These are phyloP conservation scores for Oryza longistaminata DNA, from an alignment of 176 grass and related monocot genomes.

Conservation along the genomic window DNA sequence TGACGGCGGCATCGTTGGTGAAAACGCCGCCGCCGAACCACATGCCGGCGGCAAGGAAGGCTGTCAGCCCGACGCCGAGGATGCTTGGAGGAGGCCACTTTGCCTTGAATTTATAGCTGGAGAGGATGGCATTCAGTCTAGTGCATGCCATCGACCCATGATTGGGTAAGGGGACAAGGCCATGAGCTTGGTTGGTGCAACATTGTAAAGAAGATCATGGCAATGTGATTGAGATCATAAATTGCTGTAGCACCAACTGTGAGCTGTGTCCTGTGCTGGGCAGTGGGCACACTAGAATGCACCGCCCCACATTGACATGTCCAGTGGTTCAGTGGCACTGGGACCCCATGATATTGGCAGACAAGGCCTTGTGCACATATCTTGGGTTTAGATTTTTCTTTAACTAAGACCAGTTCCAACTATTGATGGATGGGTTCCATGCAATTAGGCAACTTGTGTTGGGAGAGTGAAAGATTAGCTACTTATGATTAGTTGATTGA, in stretches of 20 bases:
- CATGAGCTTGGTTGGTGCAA: constrained; percentile 24
- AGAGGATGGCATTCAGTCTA: neutral
- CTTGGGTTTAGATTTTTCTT: neutral
- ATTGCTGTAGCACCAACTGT: constrained; percentile 20
- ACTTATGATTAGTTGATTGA: neutral
- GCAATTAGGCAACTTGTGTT: neutral
- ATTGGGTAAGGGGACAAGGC: constrained; percentile 35
- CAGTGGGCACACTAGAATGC: neutral
- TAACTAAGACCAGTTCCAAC: neutral
- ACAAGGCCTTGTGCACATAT: neutral
- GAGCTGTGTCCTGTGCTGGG: neutral
- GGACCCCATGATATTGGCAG: constrained; percentile 12
- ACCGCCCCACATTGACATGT: neutral
- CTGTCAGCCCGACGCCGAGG: too few relatives aligned
- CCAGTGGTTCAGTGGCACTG: neutral
- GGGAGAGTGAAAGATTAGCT: neutral
- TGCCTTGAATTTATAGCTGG: constrained; percentile 4
- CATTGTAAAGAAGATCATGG: neutral
- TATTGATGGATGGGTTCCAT: neutral
- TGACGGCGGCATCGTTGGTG: too few relatives aligned
- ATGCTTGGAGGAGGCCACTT: neutral
- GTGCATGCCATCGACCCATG: neutral
- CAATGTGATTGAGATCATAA: neutral
- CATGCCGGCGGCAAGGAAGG: too few relatives aligned
- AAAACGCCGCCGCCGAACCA: too few relatives aligned